Evolutionary conservation across 2,329 filamentous ascomycete genomes (phyloP).

Genomic region (Colletotrichum sidae): DNA sequence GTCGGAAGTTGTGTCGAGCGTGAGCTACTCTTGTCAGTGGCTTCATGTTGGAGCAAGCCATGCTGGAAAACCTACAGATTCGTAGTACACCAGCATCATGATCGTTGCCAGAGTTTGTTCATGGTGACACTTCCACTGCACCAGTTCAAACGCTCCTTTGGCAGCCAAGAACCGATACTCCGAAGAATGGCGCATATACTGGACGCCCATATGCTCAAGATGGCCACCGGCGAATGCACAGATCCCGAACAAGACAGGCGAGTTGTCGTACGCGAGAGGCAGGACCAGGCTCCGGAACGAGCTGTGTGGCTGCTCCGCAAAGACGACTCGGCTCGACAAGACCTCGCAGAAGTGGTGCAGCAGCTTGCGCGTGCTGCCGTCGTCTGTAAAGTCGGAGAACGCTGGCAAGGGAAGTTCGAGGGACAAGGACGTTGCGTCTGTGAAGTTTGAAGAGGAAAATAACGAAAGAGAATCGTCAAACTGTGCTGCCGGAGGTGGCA

Average conservation of each 20-base stretch:
- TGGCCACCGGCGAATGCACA: not conserved
- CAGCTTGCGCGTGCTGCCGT: no score
- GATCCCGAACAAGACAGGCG: not conserved
- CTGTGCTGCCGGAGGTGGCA: no score
- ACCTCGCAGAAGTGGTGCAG: no score
- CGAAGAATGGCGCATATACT: not conserved
- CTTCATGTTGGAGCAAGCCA: no score
- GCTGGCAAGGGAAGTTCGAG: no score
- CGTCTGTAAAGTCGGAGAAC: no score
- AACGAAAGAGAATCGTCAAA: no score
- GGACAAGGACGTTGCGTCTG: no score
- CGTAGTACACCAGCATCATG: not conserved
- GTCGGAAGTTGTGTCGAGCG: not conserved
- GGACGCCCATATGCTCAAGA: not conserved
- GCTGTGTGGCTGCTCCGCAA: no score
- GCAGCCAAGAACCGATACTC: conserved; percentile 1
- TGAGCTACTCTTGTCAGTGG: not conserved
- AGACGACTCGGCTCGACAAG: no score
- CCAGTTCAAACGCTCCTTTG: not conserved
- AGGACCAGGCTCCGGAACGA: not conserved
- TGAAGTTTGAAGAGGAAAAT: no score
- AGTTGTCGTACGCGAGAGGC: not conserved
- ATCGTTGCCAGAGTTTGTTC: not conserved
- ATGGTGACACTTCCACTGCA: conserved; percentile 3
- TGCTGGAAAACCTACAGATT: not conserved